phyloP scores from a whole-genome alignment of 2,329 filamentous ascomycete species.

The Exophiala aquamarina region DNA sequence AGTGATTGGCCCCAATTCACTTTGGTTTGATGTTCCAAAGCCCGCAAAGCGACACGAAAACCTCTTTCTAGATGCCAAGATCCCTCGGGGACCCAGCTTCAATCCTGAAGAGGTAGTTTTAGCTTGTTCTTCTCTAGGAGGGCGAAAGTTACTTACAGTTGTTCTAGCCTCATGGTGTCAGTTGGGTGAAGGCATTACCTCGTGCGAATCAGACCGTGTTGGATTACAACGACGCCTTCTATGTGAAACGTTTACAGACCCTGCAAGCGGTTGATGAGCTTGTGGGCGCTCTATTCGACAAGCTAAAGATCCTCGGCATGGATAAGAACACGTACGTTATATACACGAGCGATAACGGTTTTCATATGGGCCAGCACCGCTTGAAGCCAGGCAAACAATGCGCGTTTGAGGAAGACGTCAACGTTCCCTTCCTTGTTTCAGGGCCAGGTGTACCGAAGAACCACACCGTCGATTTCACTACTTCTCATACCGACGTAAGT shows the following conservation, averaged over 20 bases:
- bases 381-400: conserved; percentile 60
- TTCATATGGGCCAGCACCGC: conserved; percentile 60
- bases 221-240: conserved; percentile 54
- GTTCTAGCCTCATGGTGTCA: conserved; percentile 42
- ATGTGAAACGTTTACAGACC: conserved; percentile 49
- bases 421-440: conserved; percentile 59
- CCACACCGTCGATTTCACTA: conserved; percentile 47
- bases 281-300: conserved; percentile 45
- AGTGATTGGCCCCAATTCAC: conserved; percentile 13
- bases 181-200: conserved; percentile 46
- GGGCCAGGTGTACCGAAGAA: conserved; percentile 55
- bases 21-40: conserved; percentile 51
- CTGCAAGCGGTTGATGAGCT: conserved; percentile 57
- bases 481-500: conserved; percentile 65
- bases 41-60: conserved; percentile 61
- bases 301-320: conserved; percentile 42
- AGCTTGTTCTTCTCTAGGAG: not conserved
- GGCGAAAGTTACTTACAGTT: not conserved
- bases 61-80: conserved; percentile 59
- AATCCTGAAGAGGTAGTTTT: conserved; percentile 58
- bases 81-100: conserved; percentile 65
- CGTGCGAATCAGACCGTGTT: conserved; percentile 47
- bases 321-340: conserved; percentile 60
- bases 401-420: conserved; percentile 60
- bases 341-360: conserved; percentile 62